A percentile compares a stretch with the other conserved stretches of the same genome.
Evolutionary conservation across 2,329 filamentous ascomycete genomes (phyloP).

Genomic region (Fulvia fulva): DNA sequence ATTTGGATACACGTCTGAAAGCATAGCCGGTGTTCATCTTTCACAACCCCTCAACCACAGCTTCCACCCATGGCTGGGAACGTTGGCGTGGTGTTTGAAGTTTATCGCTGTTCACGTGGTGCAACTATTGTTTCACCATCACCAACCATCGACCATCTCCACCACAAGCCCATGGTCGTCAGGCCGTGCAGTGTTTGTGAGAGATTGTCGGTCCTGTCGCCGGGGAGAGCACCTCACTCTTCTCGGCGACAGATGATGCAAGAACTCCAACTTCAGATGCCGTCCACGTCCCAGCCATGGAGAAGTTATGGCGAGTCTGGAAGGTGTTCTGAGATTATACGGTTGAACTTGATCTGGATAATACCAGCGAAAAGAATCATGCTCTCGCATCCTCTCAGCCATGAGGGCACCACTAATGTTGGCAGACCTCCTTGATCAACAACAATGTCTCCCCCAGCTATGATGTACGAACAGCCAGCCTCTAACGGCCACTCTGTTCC

Average conservation of each 20-base stretch:
- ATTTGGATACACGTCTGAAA: conserved; percentile 18
- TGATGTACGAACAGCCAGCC: conserved; percentile 51
- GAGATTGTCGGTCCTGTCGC: background rate
- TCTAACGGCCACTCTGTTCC: conserved; percentile 39
- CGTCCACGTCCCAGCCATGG: conserved; percentile 2
- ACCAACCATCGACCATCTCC: background rate
- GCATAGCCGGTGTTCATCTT: conserved; percentile 22
- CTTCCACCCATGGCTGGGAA: conserved; percentile 12
- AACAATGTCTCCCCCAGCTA: conserved; percentile 76
- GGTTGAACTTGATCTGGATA: conserved; percentile 96
- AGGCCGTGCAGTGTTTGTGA: background rate
- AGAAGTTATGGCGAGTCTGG: conserved; percentile 18
- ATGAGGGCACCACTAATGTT: conserved; percentile 33
- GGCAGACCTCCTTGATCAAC: conserved; percentile 40
- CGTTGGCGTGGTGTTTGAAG: background rate
- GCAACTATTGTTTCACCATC: conserved; percentile 1
- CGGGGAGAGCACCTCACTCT: background rate
- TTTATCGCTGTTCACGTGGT: background rate
- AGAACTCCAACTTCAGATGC: background rate
- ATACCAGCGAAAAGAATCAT: conserved; percentile 99
- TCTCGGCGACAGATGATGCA: background rate
- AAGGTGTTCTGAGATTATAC: conserved; percentile 77
- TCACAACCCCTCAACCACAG: conserved; percentile 6
- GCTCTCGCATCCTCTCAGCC: conserved; percentile 51
- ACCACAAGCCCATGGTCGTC: background rate